Conservation (phyloP, 305 asterid species). For the Fraxinus sp. region DNA sequence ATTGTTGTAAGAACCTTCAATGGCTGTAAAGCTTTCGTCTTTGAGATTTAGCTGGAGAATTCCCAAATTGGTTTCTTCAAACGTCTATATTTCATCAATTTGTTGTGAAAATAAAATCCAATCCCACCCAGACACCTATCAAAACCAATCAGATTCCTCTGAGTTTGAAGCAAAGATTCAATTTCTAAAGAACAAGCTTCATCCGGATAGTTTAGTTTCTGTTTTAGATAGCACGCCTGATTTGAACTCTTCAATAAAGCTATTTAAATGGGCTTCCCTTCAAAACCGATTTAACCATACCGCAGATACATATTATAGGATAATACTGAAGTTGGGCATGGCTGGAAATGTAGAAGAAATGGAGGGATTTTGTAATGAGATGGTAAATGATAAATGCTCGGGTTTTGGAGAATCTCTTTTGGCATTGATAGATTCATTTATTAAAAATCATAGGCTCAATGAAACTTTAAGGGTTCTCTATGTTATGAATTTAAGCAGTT, state of each 20-base stretch:
- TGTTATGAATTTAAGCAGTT: conserved; percentile 51
- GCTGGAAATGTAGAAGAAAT: conserved; percentile 64
- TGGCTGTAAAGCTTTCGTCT: conserved; percentile 64
- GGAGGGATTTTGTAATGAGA: conserved; percentile 68
- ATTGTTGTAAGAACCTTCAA: conserved; percentile 26
- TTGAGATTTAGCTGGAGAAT: conserved; percentile 40
- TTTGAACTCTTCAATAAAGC: conserved; percentile 59
- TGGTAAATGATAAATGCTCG: conserved; percentile 55
- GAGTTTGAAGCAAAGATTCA: conserved; percentile 56
- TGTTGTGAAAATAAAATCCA: conserved; percentile 47
- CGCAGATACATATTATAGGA: conserved; percentile 51
- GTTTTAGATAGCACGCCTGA: conserved; percentile 60
- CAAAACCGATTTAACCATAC: conserved; percentile 59
- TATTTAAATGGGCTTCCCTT: conserved; percentile 83
- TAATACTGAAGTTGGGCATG: conserved; percentile 76
- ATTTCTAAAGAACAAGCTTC: conserved; percentile 48
- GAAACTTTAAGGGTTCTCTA: conserved; percentile 71
- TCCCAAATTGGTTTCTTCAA: conserved; percentile 39
- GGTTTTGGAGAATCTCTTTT: conserved; percentile 52
- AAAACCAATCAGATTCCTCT: conserved; percentile 30
- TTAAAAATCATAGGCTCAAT: conserved; percentile 42
- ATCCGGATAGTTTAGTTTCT: conserved; percentile 50
- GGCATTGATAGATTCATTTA: conserved; percentile 56
- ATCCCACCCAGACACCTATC: conserved; percentile 41
- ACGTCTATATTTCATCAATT: conserved; percentile 48